These are phyloP conservation scores for Suillus occidentalis DNA, from an alignment of 768 basidiomycete genomes.

Conservation along the genomic window DNA sequence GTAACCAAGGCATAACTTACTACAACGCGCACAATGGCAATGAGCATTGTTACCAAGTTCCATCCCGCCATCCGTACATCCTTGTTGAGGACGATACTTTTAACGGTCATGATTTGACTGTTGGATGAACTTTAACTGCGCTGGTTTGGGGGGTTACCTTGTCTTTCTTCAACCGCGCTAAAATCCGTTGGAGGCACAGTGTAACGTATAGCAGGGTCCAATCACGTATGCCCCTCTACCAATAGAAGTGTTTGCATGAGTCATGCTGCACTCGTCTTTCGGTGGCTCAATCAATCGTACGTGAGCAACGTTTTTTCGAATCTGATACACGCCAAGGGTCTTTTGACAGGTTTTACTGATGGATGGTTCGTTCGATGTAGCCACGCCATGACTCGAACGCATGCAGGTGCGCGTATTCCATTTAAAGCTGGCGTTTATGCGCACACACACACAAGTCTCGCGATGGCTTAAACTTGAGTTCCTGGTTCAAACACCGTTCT, in stretches of 20 bases:
- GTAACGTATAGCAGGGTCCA: neutral
- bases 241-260: neutral
- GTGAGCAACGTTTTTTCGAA: neutral
- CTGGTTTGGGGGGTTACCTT: neutral
- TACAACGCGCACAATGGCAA: neutral
- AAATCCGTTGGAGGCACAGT: neutral
- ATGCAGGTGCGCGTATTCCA: neutral
- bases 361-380: neutral
- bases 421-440: neutral
- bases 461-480: neutral
- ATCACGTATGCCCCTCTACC: neutral
- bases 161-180: neutral
- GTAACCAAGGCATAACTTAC: slow-evolving; percentile 1
- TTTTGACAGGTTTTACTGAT: neutral
- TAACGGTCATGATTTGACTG: neutral
- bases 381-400: neutral
- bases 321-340: neutral
- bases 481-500: neutral
- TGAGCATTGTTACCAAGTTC: neutral
- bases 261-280: neutral
- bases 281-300: neutral
- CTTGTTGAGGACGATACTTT: neutral
- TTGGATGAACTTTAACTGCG: neutral
- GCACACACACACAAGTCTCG: neutral
- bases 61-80: neutral